Evolutionary conservation across 2,329 filamentous ascomycete genomes (phyloP), one percentile per base, ranked within the genome.

Genomic region (Claviceps humidiphila): DNA sequence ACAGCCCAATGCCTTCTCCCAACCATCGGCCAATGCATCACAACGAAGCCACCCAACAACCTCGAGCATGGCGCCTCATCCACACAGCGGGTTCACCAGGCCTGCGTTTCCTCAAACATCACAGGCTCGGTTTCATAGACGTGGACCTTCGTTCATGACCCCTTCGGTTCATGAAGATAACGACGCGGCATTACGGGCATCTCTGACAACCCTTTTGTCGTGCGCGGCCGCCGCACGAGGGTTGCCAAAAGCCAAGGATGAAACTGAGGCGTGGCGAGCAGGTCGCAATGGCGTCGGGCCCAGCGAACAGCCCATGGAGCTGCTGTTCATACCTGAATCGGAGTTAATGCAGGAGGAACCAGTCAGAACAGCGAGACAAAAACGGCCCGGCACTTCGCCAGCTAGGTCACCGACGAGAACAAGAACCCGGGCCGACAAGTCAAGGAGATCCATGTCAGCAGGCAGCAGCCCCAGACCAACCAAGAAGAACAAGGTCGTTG

Each of bases 121-220:
- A 16, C 71, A 74, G 55, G 69, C 71, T 9, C 69, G 74, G 45
- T 62, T 70, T 41, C 68, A 73, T 56, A 78, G 68, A 44, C 67
- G 64, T 44, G 62, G 72, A 50, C 68, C 76, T 56, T 85, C 82
- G 65, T 80, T 86, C 64, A 79, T 88, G 63, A 84, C 85, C 0
- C 84, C 87, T 1, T 80, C 81, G 3, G 81, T 87, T 60, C 87
- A 89, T 59, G 84, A 87, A 47, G 89, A 97, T 60, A 90, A 97
- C 60, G 93, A 98, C 61, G 93, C 89, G 34, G 93, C 89, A 2
- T 76, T 98, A 11, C 84, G 93, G 38, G 89, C 93, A 20, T 95
- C 89, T 48, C 76, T 98, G n/a, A 95, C 89, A 1, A 97, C 93
- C 0, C 77, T 98, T 13, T 79, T 98, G 13, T 96, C 91, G n/a